Conservation (phyloP, 176 grass and related monocot genomes). For the Triticum aestivum region IWGSC_CS_RefSeq_v2.1 NC_057809.1:486924965-486925464, state of each 20-base stretch:
- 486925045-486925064: background rate
- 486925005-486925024: too few species aligned
- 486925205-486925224: constrained; percentile 70
- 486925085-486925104: constrained; percentile 21
- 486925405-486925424: background rate
- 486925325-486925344: background rate
- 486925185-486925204: constrained; percentile 27
- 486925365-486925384: background rate
- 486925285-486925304: background rate
- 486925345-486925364: constrained; percentile 2
- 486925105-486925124: constrained; percentile 46
- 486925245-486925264: constrained; percentile 29
- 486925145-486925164: constrained; percentile 28
- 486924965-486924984: too few species aligned
- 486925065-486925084: constrained; percentile 9
- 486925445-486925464: background rate
- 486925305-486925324: background rate
- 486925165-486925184: background rate
- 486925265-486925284: background rate
- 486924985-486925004: background rate
- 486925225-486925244: constrained; percentile 42
- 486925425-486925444: background rate
- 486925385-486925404: too few species aligned
- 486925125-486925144: constrained; percentile 74
- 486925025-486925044: background rate